Conservation (phyloP, 768 basidiomycete species). For the Phlebiopsis gigantea region DNA sequence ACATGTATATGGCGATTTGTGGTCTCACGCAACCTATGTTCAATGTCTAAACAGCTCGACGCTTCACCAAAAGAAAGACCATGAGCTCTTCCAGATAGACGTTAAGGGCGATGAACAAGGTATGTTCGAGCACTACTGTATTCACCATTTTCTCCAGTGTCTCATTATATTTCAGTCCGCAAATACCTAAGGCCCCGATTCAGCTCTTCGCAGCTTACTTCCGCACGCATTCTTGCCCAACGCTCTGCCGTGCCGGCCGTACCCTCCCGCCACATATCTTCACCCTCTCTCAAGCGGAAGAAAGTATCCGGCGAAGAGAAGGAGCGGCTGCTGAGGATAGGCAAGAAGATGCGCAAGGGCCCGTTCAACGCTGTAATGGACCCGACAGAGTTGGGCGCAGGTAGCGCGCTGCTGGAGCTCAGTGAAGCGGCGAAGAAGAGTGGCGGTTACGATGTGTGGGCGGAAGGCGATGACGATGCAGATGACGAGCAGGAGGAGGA, state of each 20-base stretch:
- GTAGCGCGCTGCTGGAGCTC: conserved; percentile 58
- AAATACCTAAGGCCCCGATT: conserved; percentile 52
- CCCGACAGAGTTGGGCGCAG: conserved; percentile 59
- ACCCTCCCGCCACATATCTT: conserved; percentile 45
- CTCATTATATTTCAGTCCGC: conserved; percentile 41
- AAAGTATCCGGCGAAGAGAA: conserved; percentile 64
- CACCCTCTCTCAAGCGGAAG: conserved; percentile 36
- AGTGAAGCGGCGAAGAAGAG: conserved; percentile 66
- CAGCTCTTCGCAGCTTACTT: conserved; percentile 41
- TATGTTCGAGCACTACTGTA: conserved; percentile 26
- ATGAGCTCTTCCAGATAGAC: conserved; percentile 79
- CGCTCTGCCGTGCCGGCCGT: conserved; percentile 88
- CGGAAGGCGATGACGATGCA: conserved; percentile 22
- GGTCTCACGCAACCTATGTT: background rate
- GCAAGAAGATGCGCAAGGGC: conserved; percentile 62
- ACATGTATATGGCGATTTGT: background rate
- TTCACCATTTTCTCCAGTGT: background rate
- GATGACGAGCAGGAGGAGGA: conserved; percentile 35
- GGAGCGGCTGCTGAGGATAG: conserved; percentile 69
- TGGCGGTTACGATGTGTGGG: conserved; percentile 67
- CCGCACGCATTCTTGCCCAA: conserved; percentile 75
- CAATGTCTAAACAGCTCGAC: conserved; percentile 38
- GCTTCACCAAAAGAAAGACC: conserved; percentile 62
- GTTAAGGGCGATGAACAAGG: conserved; percentile 71
- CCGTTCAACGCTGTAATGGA: conserved; percentile 71